These are phyloP conservation scores for Huntiella bhutanensis DNA, from an alignment of 2,329 filamentous ascomycete genomes.

Conservation along the genomic window DNA sequence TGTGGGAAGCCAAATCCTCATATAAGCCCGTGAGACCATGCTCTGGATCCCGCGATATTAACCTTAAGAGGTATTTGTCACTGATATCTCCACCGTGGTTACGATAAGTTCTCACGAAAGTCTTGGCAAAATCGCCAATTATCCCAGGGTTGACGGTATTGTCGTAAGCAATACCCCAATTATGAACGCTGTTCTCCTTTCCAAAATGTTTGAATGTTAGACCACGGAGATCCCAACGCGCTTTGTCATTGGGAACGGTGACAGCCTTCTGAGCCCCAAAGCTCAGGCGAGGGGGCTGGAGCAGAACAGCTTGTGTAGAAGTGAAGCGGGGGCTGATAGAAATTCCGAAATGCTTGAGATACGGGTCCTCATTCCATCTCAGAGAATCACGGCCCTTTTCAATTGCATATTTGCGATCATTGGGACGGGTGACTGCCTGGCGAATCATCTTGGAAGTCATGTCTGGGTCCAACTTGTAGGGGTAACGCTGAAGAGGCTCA, in stretches of 20 bases:
- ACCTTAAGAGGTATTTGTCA: constrained; percentile 19
- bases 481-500: constrained; percentile 37
- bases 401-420: constrained; percentile 48
- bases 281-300: constrained; percentile 40
- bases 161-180: constrained; percentile 53
- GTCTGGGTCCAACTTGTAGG: constrained; percentile 38
- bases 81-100: constrained; percentile 30
- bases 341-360: constrained; percentile 56
- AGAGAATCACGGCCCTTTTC: constrained; percentile 46
- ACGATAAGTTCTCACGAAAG: constrained; percentile 27
- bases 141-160: constrained; percentile 23
- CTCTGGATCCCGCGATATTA: constrained; percentile 7
- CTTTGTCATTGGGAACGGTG: constrained; percentile 41
- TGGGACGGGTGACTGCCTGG: constrained; percentile 66
- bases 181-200: constrained; percentile 31
- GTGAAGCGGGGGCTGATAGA: constrained; percentile 46
- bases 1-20: neutral
- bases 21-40: too few relatives aligned
- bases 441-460: constrained; percentile 82
- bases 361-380: constrained; percentile 48
- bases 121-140: constrained; percentile 18
- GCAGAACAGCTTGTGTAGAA: constrained; percentile 47
- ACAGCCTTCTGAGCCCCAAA: constrained; percentile 22
- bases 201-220: constrained; percentile 53
- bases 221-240: constrained; percentile 67